Conservation (phyloP, 1,139 yeast species). For the Taphrina populina region DNA sequence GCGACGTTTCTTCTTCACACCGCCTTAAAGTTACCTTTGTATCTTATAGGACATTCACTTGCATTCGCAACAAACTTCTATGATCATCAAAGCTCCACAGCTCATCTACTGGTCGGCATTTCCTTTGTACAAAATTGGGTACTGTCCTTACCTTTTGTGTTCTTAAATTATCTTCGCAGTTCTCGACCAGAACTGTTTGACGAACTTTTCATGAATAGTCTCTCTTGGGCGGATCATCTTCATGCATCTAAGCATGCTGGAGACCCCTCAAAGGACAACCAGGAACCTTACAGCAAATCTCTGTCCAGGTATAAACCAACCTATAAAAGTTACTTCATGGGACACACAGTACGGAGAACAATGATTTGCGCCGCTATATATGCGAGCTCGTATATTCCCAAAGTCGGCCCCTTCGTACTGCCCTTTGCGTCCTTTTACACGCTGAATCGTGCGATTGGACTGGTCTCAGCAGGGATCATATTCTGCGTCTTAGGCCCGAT, state of each 20-base stretch:
- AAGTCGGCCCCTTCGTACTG: conserved; percentile 49
- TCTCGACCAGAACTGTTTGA: conserved; percentile 10
- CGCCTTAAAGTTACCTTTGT: neutral
- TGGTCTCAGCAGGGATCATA: conserved; percentile 49
- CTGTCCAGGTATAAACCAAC: neutral
- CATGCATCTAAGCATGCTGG: conserved; percentile 20
- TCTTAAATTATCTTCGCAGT: conserved; percentile 9
- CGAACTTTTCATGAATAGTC: conserved; percentile 1
- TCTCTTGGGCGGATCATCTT: conserved; percentile 2
- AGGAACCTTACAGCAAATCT: neutral
- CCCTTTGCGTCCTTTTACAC: conserved; percentile 51
- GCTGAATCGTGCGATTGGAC: conserved; percentile 53
- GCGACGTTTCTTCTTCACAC: neutral
- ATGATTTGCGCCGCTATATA: conserved; percentile 42
- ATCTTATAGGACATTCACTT: neutral
- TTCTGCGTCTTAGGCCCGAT: conserved; percentile 46
- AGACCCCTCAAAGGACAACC: neutral
- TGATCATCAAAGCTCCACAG: neutral
- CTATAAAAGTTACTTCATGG: conserved; percentile 36
- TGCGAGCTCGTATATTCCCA: conserved; percentile 46
- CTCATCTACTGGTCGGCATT: neutral
- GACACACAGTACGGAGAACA: conserved; percentile 42
- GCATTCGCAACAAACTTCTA: neutral
- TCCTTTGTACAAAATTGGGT: conserved; percentile 16
- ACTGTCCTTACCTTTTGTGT: neutral